phyloP scores from a whole-genome alignment of 371 early-diverging fungal species.

The Capniomyces stellatus region DNA sequence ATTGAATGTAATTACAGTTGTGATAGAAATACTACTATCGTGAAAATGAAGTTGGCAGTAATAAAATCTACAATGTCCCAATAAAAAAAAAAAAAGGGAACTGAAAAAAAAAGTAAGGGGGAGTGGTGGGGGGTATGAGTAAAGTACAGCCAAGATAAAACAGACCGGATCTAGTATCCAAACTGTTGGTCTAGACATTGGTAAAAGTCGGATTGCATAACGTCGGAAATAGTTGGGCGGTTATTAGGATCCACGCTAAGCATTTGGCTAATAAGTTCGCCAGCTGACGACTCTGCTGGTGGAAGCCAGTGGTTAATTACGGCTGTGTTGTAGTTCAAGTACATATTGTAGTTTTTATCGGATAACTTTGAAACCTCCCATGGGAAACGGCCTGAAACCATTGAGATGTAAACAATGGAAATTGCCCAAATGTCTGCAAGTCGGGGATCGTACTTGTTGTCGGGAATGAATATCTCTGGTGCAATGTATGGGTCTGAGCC shows the following conservation, averaged over 20 bases:
- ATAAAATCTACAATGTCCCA: too few species aligned
- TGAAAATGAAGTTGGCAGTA: too few species aligned
- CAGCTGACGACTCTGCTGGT: slow-evolving; percentile 17
- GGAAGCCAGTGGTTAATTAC: slow-evolving; percentile 36
- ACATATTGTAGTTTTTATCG: slow-evolving; percentile 40
- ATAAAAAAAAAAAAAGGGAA: too few species aligned
- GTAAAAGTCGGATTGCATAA: slow-evolving; percentile 10
- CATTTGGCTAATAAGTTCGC: slow-evolving; percentile 46
- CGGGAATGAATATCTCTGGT: slow-evolving; percentile 38
- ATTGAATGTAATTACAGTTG: too few species aligned
- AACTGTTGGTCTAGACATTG: not conserved
- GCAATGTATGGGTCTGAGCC: slow-evolving; percentile 41
- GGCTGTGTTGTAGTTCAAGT: slow-evolving; percentile 31
- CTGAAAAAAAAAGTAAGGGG: too few species aligned
- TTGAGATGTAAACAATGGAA: slow-evolving; percentile 62
- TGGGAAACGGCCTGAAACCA: slow-evolving; percentile 54
- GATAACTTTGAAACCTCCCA: slow-evolving; percentile 54
- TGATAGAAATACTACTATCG: too few species aligned
- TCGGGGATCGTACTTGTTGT: slow-evolving; percentile 47
- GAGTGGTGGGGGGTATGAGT: too few species aligned
- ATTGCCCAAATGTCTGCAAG: slow-evolving; percentile 72
- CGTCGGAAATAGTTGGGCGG: slow-evolving; percentile 44
- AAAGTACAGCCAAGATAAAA: not conserved
- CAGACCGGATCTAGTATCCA: not conserved
- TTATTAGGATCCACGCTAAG: slow-evolving; percentile 37